These are phyloP conservation scores for Aplosporella prunicola DNA, from an alignment of 2,329 filamentous ascomycete genomes.

Conservation along the genomic window DNA sequence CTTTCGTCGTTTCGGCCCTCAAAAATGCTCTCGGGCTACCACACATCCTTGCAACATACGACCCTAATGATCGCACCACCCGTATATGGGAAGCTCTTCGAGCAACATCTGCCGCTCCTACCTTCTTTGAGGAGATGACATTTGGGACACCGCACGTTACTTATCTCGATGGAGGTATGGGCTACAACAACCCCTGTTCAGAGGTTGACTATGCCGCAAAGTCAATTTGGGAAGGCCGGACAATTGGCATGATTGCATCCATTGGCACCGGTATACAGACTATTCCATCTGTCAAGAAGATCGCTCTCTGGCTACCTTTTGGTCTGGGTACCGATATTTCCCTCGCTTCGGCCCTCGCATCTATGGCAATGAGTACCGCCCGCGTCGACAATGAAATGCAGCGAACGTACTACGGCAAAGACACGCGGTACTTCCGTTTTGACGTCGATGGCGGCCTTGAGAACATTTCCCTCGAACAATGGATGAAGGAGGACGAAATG, in stretches of 20 bases:
- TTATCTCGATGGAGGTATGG: slow-evolving; percentile 15
- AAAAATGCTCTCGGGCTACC: slow-evolving; percentile 31
- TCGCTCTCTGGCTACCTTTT: slow-evolving; percentile 30
- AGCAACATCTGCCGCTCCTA: slow-evolving; percentile 24
- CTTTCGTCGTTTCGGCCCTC: slow-evolving; percentile 29
- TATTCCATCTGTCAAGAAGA: slow-evolving; percentile 29
- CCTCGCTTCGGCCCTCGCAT: slow-evolving; percentile 26
- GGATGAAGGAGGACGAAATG: slow-evolving; percentile 34
- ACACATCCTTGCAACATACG: slow-evolving; percentile 28
- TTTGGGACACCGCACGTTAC: slow-evolving; percentile 19
- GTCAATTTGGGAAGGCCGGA: slow-evolving; percentile 14
- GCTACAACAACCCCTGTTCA: slow-evolving; percentile 16
- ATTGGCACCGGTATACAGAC: slow-evolving; percentile 29
- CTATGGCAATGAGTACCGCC: slow-evolving; percentile 30
- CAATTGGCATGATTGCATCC: slow-evolving; percentile 28
- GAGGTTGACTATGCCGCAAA: slow-evolving; percentile 15
- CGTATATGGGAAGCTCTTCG: slow-evolving; percentile 21
- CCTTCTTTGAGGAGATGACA: slow-evolving; percentile 20
- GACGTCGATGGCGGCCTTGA: slow-evolving; percentile 32
- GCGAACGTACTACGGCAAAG: slow-evolving; percentile 29
- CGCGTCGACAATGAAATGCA: slow-evolving; percentile 33
- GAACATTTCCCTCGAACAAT: slow-evolving; percentile 30
- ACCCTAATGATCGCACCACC: slow-evolving; percentile 30
- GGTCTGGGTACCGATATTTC: slow-evolving; percentile 30
- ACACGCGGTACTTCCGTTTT: slow-evolving; percentile 30